A percentile compares a stretch with the other conserved stretches of the same genome.
Evolutionary conservation across 2,329 filamentous ascomycete genomes (phyloP).

Genomic region (Pyrenochaeta sp.): DNA sequence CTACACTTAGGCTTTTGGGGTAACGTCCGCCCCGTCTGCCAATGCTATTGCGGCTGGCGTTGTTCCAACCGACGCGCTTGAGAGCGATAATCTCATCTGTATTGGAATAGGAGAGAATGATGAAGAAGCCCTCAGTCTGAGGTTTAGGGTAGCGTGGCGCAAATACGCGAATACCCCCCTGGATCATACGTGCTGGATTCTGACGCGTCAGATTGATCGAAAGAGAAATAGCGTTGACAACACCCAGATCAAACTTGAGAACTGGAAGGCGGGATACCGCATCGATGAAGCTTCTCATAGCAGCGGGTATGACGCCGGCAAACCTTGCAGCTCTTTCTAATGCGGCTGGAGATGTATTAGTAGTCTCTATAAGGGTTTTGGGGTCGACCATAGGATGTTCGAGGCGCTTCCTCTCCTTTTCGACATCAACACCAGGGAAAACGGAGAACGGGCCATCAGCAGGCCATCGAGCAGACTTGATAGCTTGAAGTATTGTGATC

Average conservation of each 20-base stretch:
- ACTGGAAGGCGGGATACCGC: slow-evolving; percentile 74
- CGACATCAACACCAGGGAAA: slow-evolving; percentile 73
- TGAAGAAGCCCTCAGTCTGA: slow-evolving; percentile 93
- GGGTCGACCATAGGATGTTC: slow-evolving; percentile 49
- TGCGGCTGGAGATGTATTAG: slow-evolving; percentile 18
- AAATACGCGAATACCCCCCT: slow-evolving; percentile 77
- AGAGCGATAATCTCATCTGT: slow-evolving; percentile 83
- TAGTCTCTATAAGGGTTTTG: slow-evolving; percentile 51
- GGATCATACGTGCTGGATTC: slow-evolving; percentile 61
- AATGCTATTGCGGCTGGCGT: slow-evolving; percentile 18
- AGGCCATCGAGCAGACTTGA: slow-evolving; percentile 94
- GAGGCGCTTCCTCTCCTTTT: slow-evolving; percentile 54
- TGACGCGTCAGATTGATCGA: slow-evolving; percentile 70
- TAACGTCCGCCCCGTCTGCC: slow-evolving; percentile 7
- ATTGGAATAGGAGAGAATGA: slow-evolving; percentile 73
- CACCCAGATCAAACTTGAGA: slow-evolving; percentile 68
- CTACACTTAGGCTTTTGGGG: slow-evolving; percentile 36
- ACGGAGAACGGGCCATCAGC: slow-evolving; percentile 81
- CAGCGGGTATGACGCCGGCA: slow-evolving; percentile 59
- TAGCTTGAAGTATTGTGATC: slow-evolving; percentile 85
- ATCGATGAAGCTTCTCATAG: slow-evolving; percentile 63
- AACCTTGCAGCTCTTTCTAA: slow-evolving; percentile 54
- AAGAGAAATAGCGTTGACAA: slow-evolving; percentile 69
- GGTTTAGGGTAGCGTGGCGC: slow-evolving; percentile 92
- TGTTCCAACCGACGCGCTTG: slow-evolving; percentile 82